phyloP scores from a whole-genome alignment of 2,329 filamentous ascomycete genomes.

The Cladophialophora chaetospira region DNA sequence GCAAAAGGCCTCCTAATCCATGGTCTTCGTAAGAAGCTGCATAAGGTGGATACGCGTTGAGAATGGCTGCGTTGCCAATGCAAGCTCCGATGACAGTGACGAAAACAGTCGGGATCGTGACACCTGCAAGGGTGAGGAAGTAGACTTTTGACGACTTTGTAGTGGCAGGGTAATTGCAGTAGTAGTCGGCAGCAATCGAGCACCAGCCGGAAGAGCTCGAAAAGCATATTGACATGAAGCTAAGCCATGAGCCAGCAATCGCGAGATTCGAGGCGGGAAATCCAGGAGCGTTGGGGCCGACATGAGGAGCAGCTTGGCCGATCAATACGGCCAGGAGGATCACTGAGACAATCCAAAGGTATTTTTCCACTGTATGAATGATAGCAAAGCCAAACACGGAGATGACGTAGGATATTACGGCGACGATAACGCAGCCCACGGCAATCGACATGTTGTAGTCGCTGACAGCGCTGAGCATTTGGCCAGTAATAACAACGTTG shows the following conservation, averaged over 20 bases:
- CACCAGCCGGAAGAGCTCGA: conserved; percentile 32
- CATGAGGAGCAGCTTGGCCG: conserved; percentile 48
- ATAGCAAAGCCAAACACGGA: conserved; percentile 37
- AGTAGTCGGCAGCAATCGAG: conserved; percentile 33
- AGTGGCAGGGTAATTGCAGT: conserved; percentile 32
- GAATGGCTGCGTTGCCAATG: conserved; percentile 43
- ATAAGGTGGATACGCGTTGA: conserved; percentile 36
- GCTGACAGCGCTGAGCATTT: conserved; percentile 40
- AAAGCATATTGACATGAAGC: conserved; percentile 32
- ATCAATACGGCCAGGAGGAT: conserved; percentile 50
- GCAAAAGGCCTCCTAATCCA: conserved; percentile 52
- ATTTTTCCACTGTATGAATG: conserved; percentile 38
- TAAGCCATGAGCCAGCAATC: conserved; percentile 37
- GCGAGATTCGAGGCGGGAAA: conserved; percentile 37
- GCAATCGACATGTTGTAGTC: conserved; percentile 37
- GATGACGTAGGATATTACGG: conserved; percentile 36
- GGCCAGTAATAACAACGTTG: conserved; percentile 39
- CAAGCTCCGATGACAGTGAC: conserved; percentile 49
- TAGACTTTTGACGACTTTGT: conserved; percentile 31
- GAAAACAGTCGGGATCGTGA: conserved; percentile 37
- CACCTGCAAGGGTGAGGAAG: conserved; percentile 26
- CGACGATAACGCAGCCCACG: conserved; percentile 39
- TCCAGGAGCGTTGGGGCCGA: conserved; percentile 42
- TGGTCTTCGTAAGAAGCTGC: conserved; percentile 46
- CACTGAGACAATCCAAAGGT: conserved; percentile 37